Evolutionary conservation across 768 basidiomycete species (phyloP).

Genomic region (Amylocystis lapponica): DNA sequence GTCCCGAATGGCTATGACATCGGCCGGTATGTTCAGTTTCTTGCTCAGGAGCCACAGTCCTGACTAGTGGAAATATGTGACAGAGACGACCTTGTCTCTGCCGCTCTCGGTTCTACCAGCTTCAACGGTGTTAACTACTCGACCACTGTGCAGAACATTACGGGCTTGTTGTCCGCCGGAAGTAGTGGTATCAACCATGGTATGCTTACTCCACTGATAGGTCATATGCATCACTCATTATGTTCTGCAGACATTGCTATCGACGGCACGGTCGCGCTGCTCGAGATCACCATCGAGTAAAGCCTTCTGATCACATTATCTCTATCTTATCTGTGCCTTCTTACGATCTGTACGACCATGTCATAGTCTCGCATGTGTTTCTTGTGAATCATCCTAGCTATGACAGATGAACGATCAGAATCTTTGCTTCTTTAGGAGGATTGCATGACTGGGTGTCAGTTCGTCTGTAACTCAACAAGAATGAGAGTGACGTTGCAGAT

Average conservation of each 20-base stretch:
- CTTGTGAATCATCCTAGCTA: no score
- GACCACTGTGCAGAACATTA: conserved; percentile 40
- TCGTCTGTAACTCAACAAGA: no score
- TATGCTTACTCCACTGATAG: no score
- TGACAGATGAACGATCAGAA: no score
- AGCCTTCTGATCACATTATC: no score
- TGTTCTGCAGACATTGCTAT: neutral
- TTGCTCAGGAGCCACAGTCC: no score
- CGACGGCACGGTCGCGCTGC: neutral
- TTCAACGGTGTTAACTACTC: conserved; percentile 42
- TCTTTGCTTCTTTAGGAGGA: no score
- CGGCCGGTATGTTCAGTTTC: conserved; percentile 29
- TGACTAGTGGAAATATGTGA: no score
- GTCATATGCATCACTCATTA: no score
- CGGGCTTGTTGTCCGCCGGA: conserved; percentile 50
- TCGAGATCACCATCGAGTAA: neutral
- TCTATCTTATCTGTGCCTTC: neutral
- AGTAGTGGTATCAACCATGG: conserved; percentile 48
- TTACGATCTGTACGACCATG: neutral
- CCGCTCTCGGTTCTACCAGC: conserved; percentile 32
- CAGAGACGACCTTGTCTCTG: conserved; percentile 34
- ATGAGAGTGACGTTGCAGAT: no score
- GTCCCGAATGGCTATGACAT: conserved; percentile 25
- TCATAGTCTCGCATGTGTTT: no score
- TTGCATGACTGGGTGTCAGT: no score